Conservation (phyloP, 2,329 filamentous ascomycete genomes). For the Alternaria brassicicola region DNA sequence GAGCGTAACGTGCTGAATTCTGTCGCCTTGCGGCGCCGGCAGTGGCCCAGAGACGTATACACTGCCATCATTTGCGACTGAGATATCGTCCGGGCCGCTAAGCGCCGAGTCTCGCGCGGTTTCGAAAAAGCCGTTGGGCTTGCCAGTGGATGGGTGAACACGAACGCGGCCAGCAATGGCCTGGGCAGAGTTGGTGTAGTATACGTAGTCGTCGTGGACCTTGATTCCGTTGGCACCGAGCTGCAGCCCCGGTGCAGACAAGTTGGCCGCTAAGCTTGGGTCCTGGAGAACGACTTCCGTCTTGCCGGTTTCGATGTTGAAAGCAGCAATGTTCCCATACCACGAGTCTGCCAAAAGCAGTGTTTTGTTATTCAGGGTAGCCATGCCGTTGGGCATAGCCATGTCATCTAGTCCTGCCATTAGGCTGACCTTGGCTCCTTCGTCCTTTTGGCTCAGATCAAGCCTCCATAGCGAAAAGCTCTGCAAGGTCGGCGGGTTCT, state of each 20-base stretch:
- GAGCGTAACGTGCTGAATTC: conserved; percentile 11
- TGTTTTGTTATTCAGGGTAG: conserved; percentile 18
- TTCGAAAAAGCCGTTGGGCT: conserved; percentile 7
- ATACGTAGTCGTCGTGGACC: conserved; percentile 12
- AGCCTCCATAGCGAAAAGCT: conserved; percentile 27
- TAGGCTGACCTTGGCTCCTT: conserved; percentile 11
- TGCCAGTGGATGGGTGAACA: conserved; percentile 13
- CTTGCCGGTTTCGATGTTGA: conserved; percentile 18
- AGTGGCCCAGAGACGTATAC: conserved; percentile 17
- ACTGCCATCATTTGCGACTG: conserved; percentile 21
- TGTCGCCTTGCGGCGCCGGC: conserved; percentile 14
- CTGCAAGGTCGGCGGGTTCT: conserved; percentile 7
- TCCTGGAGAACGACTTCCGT: conserved; percentile 19
- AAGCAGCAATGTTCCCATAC: conserved; percentile 20
- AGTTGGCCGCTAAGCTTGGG: conserved; percentile 15
- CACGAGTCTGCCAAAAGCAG: conserved; percentile 34
- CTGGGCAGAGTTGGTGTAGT: conserved; percentile 29
- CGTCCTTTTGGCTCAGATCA: conserved; percentile 9
- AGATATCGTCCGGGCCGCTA: conserved; percentile 27
- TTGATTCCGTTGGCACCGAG: conserved; percentile 35
- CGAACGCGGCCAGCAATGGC: conserved; percentile 19
- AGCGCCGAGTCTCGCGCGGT: conserved; percentile 8
- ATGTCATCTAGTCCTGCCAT: conserved; percentile 21
- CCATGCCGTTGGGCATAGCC: conserved; percentile 32
- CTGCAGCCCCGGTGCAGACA: conserved; percentile 5